Percentiles rank a stretch among this genome's conserved stretches.
Evolutionary conservation across 1,139 yeast genomes (phyloP).

Genomic region (Magnusiomyces tetraspermus): DNA sequence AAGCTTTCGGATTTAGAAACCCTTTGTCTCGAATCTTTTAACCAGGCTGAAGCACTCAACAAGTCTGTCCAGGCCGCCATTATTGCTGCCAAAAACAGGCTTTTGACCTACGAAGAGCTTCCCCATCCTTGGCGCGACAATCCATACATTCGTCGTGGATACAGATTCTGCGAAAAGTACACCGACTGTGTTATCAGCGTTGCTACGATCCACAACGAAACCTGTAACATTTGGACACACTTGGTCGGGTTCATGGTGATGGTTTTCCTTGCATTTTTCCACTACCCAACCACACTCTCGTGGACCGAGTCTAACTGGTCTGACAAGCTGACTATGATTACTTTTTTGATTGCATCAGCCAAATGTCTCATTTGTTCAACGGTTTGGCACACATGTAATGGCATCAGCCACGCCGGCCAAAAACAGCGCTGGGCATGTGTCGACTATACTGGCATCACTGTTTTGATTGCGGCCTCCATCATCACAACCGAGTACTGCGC

Average conservation of each 20-base stretch:
- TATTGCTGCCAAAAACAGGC: conserved; percentile 42
- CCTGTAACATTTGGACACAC: conserved; percentile 93
- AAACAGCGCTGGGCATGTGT: conserved; percentile 81
- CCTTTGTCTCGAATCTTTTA: conserved; percentile 14
- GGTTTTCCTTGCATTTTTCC: conserved; percentile 46
- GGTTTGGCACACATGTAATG: conserved; percentile 87
- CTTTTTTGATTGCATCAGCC: conserved; percentile 63
- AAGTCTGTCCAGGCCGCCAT: conserved; percentile 30
- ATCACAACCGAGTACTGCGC: conserved; percentile 78
- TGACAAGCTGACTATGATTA: conserved; percentile 50
- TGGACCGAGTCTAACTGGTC: conserved; percentile 35
- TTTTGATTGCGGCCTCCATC: conserved; percentile 83
- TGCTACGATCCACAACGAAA: conserved; percentile 70
- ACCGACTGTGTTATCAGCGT: conserved; percentile 48
- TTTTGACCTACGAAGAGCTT: conserved; percentile 73
- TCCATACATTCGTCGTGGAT: conserved; percentile 73
- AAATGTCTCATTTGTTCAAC: conserved; percentile 71
- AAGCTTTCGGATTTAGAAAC: conserved; percentile 28
- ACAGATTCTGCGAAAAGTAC: conserved; percentile 69
- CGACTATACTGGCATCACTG: conserved; percentile 90
- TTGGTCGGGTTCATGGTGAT: conserved; percentile 55
- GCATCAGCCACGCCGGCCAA: conserved; percentile 55
- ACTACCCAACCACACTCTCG: conserved; percentile 47
- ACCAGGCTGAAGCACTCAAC: conserved; percentile 14
- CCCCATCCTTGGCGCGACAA: conserved; percentile 94